Base-by-base conservation (phyloP, 768 basidiomycete genomes). In the Obba rivulosa region DNA sequence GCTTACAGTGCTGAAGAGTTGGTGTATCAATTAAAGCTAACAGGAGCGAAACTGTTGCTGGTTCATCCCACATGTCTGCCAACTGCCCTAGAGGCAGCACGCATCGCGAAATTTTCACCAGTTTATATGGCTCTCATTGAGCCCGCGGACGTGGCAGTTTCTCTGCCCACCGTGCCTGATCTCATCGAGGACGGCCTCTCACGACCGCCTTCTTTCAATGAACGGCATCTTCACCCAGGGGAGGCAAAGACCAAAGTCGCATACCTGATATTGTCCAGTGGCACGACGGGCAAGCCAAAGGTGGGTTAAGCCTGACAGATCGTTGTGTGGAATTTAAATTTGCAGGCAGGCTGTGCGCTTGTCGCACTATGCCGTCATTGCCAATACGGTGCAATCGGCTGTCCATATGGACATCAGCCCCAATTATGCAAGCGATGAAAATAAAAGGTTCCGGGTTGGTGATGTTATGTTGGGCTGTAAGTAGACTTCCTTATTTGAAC, bases 231-330 rank as follows among this genome's bases (percentile, higher is more conserved):
- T 25, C 60, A 46, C 1, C 70, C 71, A 0, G 80, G 81, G 2
- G 85, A 87, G 63, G 83, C 69, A 16, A 83, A 69, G 61, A 79
- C 74, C 2, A 87, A 84, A 57, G 57, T 87, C 10, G 85, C 86
- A 0, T 79, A 85, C 49, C 64, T 86, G 23, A 79, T 72, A 56
- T 86, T 87, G 56, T 86, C 85, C 0, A 85, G 83, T 17, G 83
- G 83, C 16, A 88, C 85, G 0, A 88, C 86, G 3, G 85, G 86
- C 1, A 78, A 69, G 51, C 85, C 86, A 0, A 85, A 87, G 75
- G 54, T 55, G 3, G 35, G 48, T 17, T 39, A 17, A 10, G 17
- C n/a, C 21, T 18, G 16, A 23, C 8, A 24, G 24, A 7, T 13
- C 4, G 31, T 44, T 31, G 14, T 44, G 9, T 24, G 10, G 18